Evolutionary conservation across 2,329 filamentous ascomycete species (phyloP).

Genomic region (Dendryphion nanum): DNA sequence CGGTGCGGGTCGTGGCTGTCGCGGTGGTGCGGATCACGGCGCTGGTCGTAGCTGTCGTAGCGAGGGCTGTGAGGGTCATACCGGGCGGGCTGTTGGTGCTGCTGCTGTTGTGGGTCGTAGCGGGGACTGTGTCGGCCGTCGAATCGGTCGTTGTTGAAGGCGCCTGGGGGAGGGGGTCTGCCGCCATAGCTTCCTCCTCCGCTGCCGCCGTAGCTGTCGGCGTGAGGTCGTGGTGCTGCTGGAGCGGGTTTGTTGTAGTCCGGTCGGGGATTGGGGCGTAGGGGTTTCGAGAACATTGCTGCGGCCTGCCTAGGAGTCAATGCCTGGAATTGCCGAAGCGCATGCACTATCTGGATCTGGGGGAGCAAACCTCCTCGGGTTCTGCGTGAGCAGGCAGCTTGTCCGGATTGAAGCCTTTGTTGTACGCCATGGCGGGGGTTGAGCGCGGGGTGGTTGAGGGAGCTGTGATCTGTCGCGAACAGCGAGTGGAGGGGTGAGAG

Average conservation of each 20-base stretch:
- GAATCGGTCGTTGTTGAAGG: slow-evolving; percentile 37
- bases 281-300: slow-evolving; percentile 35
- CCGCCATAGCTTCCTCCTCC: slow-evolving; percentile 28
- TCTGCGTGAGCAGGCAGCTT: slow-evolving; percentile 87
- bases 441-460: slow-evolving; percentile 2
- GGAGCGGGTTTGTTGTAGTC: slow-evolving; percentile 47
- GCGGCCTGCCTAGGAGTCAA: slow-evolving; percentile 37
- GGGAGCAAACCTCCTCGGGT: slow-evolving; percentile 61
- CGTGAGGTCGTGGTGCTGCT: slow-evolving; percentile 32
- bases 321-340: too few species aligned
- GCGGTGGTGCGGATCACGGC: slow-evolving; percentile 21
- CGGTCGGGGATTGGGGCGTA: slow-evolving; percentile 34
- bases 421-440: slow-evolving; percentile 76
- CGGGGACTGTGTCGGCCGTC: slow-evolving; percentile 22
- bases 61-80: slow-evolving; percentile 12
- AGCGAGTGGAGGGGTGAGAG: slow-evolving; percentile 3
- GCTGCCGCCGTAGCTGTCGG: slow-evolving; percentile 36
- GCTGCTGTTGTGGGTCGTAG: slow-evolving; percentile 24
- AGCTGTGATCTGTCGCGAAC: slow-evolving; percentile 2
- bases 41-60: slow-evolving; percentile 24
- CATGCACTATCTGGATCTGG: too few species aligned
- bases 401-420: slow-evolving; percentile 89
- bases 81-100: too few species aligned
- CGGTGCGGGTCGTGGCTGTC: slow-evolving; percentile 30
- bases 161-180: slow-evolving; percentile 36